Base-by-base conservation (phyloP, 2,329 filamentous ascomycete species). In the Hypoxylon sp. region DNA sequence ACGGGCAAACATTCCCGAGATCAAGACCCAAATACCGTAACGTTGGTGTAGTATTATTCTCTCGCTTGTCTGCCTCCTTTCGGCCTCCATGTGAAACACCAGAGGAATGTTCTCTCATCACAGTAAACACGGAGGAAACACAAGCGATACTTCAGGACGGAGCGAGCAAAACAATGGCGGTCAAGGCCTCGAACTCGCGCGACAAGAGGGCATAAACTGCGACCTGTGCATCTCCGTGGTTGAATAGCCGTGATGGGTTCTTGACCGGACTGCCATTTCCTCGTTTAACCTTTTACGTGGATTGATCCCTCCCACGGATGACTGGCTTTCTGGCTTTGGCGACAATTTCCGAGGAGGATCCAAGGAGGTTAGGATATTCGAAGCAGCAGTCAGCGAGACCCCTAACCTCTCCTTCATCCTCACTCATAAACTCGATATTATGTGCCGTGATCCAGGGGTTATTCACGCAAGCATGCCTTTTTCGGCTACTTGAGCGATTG, bases 81-180 rank as follows among this genome's bases (percentile, higher is more conserved):
- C n/a, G 22, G 40, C n/a, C 27, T 37, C n/a, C 48, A 57, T 20
- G 56, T 70, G 67, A 64, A 64, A 67, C 60, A 20, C 49, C 44
- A 58, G 49, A 56, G 44, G 53, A 64, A 48, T 54, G 20, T 35
- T 7, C 25, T 27, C 25, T n/a, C 20, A 48, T 49, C 53, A 14
- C 54, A 35, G 48, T 22, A 17, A 44, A 2, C 6, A 13, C 17
- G 17, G 40, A 44, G 40, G 40, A 5, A 22, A 40, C 51, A 35
- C 57, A 61, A 17, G 30, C 27, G 35, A 55, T 22, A 50, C 56
- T 7, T 22, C 11, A 22, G 31, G 42, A 48, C 14, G 22, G 11
- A 48, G 20, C 31, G 25, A 17, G 20, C 7, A 44, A 44, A 22
- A 31, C 31, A 61, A n/a, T 25, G 42, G 53, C 42, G 35, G 53